Percentiles rank a stretch among this genome's conserved stretches.
Evolutionary conservation across 257 asterid genomes (phyloP).

Genomic region (Penstemon eatonii): DNA sequence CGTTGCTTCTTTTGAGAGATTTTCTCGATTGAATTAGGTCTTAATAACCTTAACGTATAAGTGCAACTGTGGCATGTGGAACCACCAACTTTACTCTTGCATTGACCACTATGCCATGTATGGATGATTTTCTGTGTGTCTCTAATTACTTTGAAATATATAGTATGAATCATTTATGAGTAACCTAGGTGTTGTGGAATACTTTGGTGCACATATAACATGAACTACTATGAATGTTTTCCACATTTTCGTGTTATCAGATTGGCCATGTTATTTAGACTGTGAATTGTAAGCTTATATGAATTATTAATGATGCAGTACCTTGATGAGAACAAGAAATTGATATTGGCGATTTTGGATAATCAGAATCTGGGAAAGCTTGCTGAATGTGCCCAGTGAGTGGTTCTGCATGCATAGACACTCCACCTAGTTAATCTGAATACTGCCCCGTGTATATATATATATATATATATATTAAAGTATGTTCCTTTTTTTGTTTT

Average conservation of each 20-base stretch:
- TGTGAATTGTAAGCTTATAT: background rate
- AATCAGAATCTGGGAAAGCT: conserved; percentile 96
- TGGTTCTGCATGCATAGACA: conserved; percentile 10
- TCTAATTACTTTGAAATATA: too few species aligned
- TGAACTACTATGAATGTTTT: background rate
- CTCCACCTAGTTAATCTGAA: background rate
- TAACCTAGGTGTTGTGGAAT: too few species aligned
- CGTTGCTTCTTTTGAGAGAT: too few species aligned
- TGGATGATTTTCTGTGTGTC: background rate
- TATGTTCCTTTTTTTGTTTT: background rate
- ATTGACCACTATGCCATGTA: too few species aligned
- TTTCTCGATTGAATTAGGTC: too few species aligned
- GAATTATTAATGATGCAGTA: conserved; percentile 52
- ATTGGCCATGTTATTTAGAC: background rate
- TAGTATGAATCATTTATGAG: background rate
- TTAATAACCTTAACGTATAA: background rate
- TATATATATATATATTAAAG: background rate
- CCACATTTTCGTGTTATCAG: background rate
- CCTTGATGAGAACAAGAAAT: conserved; percentile 92
- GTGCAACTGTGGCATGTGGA: background rate
- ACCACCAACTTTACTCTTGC: too few species aligned
- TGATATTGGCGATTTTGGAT: conserved; percentile 93
- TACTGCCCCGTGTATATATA: background rate
- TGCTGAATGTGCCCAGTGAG: conserved; percentile 93
- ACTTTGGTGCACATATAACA: background rate